These are phyloP conservation scores for Fusarium verrucosum DNA, from an alignment of 2,329 filamentous ascomycete species.

Conservation along the genomic window DNA sequence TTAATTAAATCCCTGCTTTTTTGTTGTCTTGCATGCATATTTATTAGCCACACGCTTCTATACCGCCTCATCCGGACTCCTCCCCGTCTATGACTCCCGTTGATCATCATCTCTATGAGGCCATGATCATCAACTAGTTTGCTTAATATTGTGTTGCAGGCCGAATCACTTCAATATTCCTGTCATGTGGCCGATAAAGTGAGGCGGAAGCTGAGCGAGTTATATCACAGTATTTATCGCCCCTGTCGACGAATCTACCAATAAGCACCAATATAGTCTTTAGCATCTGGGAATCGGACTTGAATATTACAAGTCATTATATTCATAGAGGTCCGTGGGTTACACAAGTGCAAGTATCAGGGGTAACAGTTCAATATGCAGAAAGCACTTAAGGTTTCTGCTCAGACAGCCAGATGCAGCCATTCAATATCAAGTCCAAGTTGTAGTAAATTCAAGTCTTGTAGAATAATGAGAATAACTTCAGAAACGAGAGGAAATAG, in stretches of 20 bases:
- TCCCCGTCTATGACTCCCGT: background rate
- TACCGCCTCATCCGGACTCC: constrained; percentile 15
- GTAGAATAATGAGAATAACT: background rate
- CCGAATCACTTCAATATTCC: background rate
- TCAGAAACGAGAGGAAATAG: background rate
- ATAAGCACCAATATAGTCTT: background rate
- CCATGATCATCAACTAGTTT: background rate
- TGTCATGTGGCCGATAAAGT: constrained; percentile 11
- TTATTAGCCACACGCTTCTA: constrained; percentile 5
- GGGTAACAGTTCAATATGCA: constrained; percentile 11
- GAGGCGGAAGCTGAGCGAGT: constrained; percentile 6
- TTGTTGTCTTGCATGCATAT: background rate
- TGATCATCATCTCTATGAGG: background rate
- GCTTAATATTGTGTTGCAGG: background rate
- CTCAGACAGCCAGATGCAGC: background rate
- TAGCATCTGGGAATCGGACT: background rate
- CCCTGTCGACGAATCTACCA: background rate
- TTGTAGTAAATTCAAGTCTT: background rate
- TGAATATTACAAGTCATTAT: background rate
- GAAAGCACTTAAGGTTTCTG: background rate
- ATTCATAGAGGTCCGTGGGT: background rate
- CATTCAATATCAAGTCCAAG: background rate
- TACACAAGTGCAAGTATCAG: constrained; percentile 19
- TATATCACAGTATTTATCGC: background rate
- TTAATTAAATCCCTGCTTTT: constrained; percentile 16